These are phyloP conservation scores for Basidiobolus meristosporus DNA, from an alignment of 371 early-diverging fungal species.

Conservation along the genomic window DNA sequence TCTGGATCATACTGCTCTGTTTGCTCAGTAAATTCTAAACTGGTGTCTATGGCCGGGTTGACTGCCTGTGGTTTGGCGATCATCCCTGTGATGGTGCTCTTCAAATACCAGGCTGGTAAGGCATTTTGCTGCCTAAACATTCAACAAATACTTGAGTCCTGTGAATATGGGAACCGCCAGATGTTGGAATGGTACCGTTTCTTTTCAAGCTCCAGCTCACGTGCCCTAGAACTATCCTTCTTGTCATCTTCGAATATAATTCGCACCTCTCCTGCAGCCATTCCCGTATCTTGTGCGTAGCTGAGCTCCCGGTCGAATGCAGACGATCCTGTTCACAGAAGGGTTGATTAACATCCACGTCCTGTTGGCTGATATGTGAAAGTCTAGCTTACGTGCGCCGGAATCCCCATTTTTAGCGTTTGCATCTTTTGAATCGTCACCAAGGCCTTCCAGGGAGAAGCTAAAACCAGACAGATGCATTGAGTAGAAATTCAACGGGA, in stretches of 20 bases:
- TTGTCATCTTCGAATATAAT: constrained; percentile 61
- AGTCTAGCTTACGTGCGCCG: background rate
- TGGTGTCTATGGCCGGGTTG: background rate
- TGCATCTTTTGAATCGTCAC: no score
- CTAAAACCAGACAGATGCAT: background rate
- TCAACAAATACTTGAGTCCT: background rate
- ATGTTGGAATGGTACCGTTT: constrained; percentile 16
- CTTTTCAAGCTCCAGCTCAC: constrained; percentile 45
- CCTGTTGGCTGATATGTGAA: background rate
- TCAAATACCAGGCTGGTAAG: constrained; percentile 62
- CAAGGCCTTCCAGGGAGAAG: background rate
- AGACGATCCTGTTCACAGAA: constrained; percentile 6
- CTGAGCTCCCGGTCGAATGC: constrained; percentile 25
- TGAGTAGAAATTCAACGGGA: background rate
- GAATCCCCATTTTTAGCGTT: background rate
- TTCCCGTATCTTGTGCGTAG: constrained; percentile 52
- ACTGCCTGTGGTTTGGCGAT: constrained; percentile 1
- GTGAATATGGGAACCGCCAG: background rate
- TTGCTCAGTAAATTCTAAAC: background rate
- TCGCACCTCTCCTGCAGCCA: constrained; percentile 48
- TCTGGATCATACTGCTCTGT: constrained; percentile 2
- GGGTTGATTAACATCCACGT: background rate
- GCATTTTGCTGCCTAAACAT: constrained; percentile 37
- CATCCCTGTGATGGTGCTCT: constrained; percentile 38
- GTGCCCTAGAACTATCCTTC: constrained; percentile 39